Percentiles rank a stretch among this genome's conserved stretches.
Conservation (phyloP, 805 yeast genomes). For the Kodamaea leandrae region DNA sequence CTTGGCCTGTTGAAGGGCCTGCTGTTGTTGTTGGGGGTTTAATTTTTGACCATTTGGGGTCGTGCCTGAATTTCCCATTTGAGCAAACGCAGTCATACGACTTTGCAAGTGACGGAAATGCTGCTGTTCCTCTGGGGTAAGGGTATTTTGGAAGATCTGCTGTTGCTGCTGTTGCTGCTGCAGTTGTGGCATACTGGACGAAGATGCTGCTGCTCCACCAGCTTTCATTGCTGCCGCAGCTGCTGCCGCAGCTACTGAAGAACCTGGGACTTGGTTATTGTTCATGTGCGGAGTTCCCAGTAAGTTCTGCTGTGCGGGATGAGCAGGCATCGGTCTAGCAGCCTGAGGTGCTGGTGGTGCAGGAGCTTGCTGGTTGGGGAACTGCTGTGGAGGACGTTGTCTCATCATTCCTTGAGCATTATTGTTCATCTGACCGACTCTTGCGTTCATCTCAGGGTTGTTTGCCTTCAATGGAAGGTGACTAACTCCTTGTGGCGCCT, state of each 20-base stretch:
- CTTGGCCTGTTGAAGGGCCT: slow-evolving; percentile 43
- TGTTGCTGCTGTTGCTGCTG: slow-evolving; percentile 43
- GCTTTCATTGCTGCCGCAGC: slow-evolving; percentile 2
- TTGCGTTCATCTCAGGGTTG: neutral
- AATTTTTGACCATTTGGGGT: slow-evolving; percentile 43
- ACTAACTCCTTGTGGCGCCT: slow-evolving; percentile 6
- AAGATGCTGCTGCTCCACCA: slow-evolving; percentile 1
- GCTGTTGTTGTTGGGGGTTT: slow-evolving; percentile 44
- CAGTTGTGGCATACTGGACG: slow-evolving; percentile 10
- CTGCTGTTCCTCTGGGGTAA: slow-evolving; percentile 42
- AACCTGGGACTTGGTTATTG: neutral
- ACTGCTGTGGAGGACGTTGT: slow-evolving; percentile 7
- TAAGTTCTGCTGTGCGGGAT: neutral
- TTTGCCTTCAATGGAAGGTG: slow-evolving; percentile 1
- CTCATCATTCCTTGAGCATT: neutral
- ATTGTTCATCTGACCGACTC: neutral
- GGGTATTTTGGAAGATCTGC: slow-evolving; percentile 42
- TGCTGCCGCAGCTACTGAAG: neutral
- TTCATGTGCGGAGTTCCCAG: neutral
- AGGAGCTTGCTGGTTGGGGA: slow-evolving; percentile 4
- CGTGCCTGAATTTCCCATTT: slow-evolving; percentile 42
- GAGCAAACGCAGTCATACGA: slow-evolving; percentile 38
- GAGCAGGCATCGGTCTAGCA: neutral
- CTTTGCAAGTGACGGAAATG: slow-evolving; percentile 39
- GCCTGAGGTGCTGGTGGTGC: slow-evolving; percentile 3